Base-by-base conservation (phyloP, 139 green algal species). In the Closterium sp. region DNA sequence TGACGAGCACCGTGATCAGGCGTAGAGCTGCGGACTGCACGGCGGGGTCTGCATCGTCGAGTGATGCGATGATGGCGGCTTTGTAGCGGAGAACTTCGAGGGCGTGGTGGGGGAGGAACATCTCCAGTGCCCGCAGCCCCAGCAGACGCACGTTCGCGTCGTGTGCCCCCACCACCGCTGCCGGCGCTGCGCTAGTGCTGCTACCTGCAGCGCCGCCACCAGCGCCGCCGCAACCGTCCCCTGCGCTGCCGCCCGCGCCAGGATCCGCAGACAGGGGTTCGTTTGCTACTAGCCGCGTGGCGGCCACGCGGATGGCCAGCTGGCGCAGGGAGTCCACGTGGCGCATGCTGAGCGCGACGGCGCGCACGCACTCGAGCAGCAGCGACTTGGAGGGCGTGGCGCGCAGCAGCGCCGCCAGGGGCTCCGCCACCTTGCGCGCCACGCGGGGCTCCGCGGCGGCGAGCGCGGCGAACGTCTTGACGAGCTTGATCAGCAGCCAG, bases 401-500 rank as follows among this genome's bases (percentile, higher is more conserved):
- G 24, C 86, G 84, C 84, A 96, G 90, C 30, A 96, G 95, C 31
- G 89, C 70, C 17, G 70, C 42, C 11, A 96, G 42, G 17, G 94
- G 93, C 9, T 92, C 92, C 13, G 62, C 94, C 38, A 96, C 89
- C 91, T 96, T 96, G 91, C 93, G 93, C 19, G 45, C 94, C 32
- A 96, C 89, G 4, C 95, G 88, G 27, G 95, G 94, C 89, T 96
- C 95, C 22, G 95, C 90, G 28, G 95, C 94, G 22, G 91, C 89
- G 86, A 96, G 88, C 86, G 85, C 89, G 11, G 87, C 94, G 34
- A 96, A 96, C 22, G 95, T 87, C 91, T 96, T 96, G 17, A 96
- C 92, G 11, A 96, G 91, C 94, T 96, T 96, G 88, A 96, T 96
- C 27, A 95, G 90, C 70, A 95, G 93, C 95, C 95, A 96, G 91